phyloP scores from a whole-genome alignment of 2,329 filamentous ascomycete species.

The Didymellaceae sp. region DNA sequence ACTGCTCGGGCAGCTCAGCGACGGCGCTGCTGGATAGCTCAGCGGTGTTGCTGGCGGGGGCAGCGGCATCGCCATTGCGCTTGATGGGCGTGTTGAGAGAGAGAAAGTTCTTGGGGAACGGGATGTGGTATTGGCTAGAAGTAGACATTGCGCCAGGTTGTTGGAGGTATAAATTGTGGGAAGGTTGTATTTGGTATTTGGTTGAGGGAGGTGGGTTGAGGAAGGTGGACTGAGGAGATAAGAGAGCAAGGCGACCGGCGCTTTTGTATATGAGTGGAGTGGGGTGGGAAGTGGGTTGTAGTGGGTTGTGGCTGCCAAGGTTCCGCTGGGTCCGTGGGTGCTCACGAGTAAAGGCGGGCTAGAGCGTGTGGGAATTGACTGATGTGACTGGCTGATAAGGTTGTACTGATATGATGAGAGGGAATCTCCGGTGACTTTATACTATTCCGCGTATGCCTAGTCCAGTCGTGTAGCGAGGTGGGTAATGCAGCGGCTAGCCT shows the following conservation, averaged over 20 bases:
- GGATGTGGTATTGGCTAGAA: constrained; percentile 45
- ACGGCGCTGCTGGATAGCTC: constrained; percentile 21
- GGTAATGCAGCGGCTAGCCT: constrained; percentile 19
- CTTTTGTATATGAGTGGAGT: constrained; percentile 25
- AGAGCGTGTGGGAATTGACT: constrained; percentile 36
- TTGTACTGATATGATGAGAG: constrained; percentile 20
- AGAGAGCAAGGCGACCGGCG: constrained; percentile 18
- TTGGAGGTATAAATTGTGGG: constrained; percentile 16
- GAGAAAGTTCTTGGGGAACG: constrained; percentile 46
- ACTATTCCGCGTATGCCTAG: constrained; percentile 19
- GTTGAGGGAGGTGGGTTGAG: constrained; percentile 5
- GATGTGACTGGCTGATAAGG: constrained; percentile 28
- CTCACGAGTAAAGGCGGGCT: constrained; percentile 26
- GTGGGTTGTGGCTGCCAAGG: constrained; percentile 27
- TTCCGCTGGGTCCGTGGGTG: constrained; percentile 30
- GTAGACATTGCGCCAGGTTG: constrained; percentile 45
- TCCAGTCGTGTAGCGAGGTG: constrained; percentile 12
- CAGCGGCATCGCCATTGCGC: constrained; percentile 14
- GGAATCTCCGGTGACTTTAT: constrained; percentile 25
- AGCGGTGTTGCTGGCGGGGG: constrained; percentile 11
- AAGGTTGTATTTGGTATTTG: constrained; percentile 17
- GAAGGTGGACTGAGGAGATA: constrained; percentile 6
- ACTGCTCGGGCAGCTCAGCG: constrained; percentile 28
- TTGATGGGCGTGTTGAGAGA: constrained; percentile 45
- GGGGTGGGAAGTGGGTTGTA: constrained; percentile 10